Base-by-base conservation (phyloP, 2,329 filamentous ascomycete species). In the Passalora sequoiae region DNA sequence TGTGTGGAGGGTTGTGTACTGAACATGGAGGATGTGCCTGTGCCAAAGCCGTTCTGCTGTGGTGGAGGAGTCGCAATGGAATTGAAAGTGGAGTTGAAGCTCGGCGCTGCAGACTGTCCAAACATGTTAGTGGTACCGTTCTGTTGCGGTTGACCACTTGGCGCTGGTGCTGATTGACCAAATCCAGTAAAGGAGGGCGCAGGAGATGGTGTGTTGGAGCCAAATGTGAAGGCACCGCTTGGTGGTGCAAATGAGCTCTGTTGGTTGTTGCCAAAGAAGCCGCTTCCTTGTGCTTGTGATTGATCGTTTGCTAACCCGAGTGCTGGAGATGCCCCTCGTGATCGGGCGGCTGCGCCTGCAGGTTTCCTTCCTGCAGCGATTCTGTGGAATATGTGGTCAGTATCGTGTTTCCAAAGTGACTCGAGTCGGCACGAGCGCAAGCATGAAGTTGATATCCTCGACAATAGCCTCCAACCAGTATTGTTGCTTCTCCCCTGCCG, bases 21-120 rank as follows among this genome's bases (percentile, higher is more conserved):
- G 46, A 51, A 51, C 12, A 46, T 20, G 10, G 44, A 47, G 5
- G 43, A 44, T 20, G 49, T 39, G 28, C 32, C 36, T 12, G 41
- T 41, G 32, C 42, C 42, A 39, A 49, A 53, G 38, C 51, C 46
- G 37, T 49, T 54, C 46, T 51, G 48, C 33, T 46, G 49, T 39
- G 43, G 40, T 13, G 37, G 37, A 19, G 45, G 40, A 15, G 40
- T 39, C 20, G 39, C 17, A 5, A 38, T 40, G 20, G 45, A 35
- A 20, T 40, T 50, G 27, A 50, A 48, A 6, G 37, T 46, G 12
- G 46, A 40, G 24, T 47, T 41, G 20, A 53, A 53, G 25, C 39
- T 44, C 5, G 48, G 44, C n/a, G 47, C 47, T 28, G 40, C 24
- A 13, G 46, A 42, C 37, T 27, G n/a, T 12, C 44, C 45, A 31